These are phyloP conservation scores for Teratosphaeria nubilosa DNA, from an alignment of 2,329 filamentous ascomycete species.

Conservation along the genomic window DNA sequence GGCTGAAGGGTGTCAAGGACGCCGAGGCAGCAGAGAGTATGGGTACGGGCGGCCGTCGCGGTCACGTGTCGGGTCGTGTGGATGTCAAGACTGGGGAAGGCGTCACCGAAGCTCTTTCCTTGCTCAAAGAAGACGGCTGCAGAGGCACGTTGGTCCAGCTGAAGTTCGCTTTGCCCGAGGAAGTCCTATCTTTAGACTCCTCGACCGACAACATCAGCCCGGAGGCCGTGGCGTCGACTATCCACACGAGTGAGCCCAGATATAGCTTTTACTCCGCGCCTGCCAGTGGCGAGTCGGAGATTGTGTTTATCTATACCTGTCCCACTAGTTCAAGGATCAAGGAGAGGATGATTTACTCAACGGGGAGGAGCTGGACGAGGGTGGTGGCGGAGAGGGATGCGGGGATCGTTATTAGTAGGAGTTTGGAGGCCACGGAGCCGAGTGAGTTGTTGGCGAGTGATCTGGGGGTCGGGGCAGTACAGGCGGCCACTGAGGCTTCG, in stretches of 20 bases:
- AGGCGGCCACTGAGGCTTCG: conserved; percentile 19
- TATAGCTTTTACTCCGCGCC: conserved; percentile 68
- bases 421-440: conserved; percentile 54
- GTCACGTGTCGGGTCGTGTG: conserved; percentile 36
- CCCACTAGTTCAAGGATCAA: conserved; percentile 64
- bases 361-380: conserved; percentile 39
- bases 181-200: conserved; percentile 58
- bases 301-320: conserved; percentile 78
- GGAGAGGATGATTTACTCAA: conserved; percentile 75
- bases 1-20: conserved; percentile 60
- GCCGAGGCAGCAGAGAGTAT: conserved; percentile 66
- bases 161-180: conserved; percentile 61
- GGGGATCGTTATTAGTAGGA: conserved; percentile 58
- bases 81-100: conserved; percentile 49
- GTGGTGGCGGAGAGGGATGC: conserved; percentile 60
- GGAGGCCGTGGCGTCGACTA: conserved; percentile 46
- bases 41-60: conserved; percentile 52
- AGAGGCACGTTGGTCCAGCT: conserved; percentile 50
- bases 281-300: conserved; percentile 38
- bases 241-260: conserved; percentile 59
- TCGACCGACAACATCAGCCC: conserved; percentile 45
- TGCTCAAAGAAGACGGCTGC: conserved; percentile 43
- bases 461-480: conserved; percentile 33
- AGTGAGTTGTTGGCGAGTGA: conserved; percentile 58
- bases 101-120: conserved; percentile 54